Base-by-base conservation (phyloP, 2,329 filamentous ascomycete species). In the Simplicillium sp. region DNA sequence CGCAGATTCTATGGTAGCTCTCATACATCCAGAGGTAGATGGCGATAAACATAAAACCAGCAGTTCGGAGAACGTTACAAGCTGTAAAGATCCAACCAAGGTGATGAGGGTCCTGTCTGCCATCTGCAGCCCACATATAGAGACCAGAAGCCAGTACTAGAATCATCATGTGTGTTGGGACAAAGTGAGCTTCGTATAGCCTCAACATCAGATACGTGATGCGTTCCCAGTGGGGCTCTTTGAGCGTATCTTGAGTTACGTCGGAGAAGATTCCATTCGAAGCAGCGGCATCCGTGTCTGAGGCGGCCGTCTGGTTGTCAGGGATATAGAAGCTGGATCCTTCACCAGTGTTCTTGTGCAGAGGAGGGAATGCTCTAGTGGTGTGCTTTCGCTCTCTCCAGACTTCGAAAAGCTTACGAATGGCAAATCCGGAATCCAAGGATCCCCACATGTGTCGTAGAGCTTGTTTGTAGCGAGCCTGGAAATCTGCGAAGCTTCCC, bases 381-480 rank as follows among this genome's bases (percentile, higher is more conserved):
- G 73, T 79, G 47, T 70, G 70, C 54, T 75, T 77, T 44, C 75
- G 65, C 51, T 76, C 68, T 40, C 65, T 65, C 71, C 71, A 78
- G 50, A 77, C 68, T 54, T 72, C 71, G n/a, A 67, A 61, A 5
- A 71, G 60, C 52, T 76, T 75, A 41, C 75, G 68, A 44, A 83
- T 59, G 11, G 79, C 74, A 50, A 74, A 85, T 2, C 82, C 82
- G 13, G 76, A 79, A 53, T 86, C 82, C 15, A 85, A 64, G 44
- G 79, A 74, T 50, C 82, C 82, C 82, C 82, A 86, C 82, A 86
- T 86, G 60, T 86, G 82, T 46, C 82, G 73, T 40, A 84, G 61
- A 36, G 80, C 82, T 60, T 87, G 82, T 57, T 77, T 80, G 56
- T 85, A 86, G 16, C 82, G 77, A 16, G 82, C 82, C 31, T 64